Evolutionary conservation across 2,329 filamentous ascomycete genomes (phyloP), one percentile per base, ranked within the genome.

Genomic region (Tolypocladium tundrense): DNA sequence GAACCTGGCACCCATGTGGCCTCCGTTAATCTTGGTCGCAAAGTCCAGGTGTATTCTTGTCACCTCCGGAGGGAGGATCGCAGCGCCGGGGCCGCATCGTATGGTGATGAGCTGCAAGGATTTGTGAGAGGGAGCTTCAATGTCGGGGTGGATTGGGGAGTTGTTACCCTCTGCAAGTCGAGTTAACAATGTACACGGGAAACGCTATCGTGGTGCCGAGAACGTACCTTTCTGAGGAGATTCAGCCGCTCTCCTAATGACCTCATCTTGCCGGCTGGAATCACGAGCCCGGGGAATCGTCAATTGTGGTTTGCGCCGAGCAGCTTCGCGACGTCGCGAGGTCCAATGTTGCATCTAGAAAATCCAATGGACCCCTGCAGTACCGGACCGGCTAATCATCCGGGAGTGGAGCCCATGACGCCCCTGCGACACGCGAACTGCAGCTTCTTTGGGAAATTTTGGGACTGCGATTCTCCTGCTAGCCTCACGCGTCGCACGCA

Each of bases 81-180:
- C 87, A 50, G 94, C 91, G 58, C 93, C 94, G 37, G 89, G 87
- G 59, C 93, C 94, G 70, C 88, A 79, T 70, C 88, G 85, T 73
- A 97, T 79, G 68, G 80, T 77, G 62, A 94, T 80, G 55, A 95
- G 77, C 88, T 94, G 70, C 67, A 58, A 64, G 65, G 62, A 67
- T 59, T 59, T 59, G 62, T 70, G 56, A 67, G 66, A 59, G 62
- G 58, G 57, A 60, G 57, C 57, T 61, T 52, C 54, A 24, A 60
- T 4, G 63, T 57, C 24, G 55, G 24, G 57, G 60, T 59, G 58
- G 53, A 60, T 60, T 53, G 53, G 53, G 56, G 39, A 1, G 11
- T 31, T 16, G 31, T 61, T 77, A 79, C 77, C 74, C 74, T 77
- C 78, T 81, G 57, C 57, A 45, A 51, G 55, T 57, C 53, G 60